Conservation (phyloP, 2,329 filamentous ascomycete genomes). For the Apiospora saccharicola region DNA sequence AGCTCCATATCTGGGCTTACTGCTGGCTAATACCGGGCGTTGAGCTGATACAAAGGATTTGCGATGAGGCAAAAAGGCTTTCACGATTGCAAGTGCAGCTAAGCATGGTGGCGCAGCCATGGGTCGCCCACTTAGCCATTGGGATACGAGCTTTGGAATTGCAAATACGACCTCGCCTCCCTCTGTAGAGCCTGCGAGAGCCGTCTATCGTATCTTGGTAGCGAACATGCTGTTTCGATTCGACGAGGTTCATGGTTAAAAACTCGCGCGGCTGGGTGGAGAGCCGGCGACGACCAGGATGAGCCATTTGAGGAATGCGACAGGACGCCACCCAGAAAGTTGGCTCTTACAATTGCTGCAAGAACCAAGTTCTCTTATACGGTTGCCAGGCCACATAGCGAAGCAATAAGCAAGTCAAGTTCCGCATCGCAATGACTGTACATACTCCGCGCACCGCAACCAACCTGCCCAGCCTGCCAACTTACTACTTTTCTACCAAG, state of each 20-base stretch:
- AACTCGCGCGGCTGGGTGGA: not conserved
- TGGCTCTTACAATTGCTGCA: not conserved
- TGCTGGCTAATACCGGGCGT: not conserved
- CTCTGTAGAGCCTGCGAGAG: not conserved
- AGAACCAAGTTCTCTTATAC: not conserved
- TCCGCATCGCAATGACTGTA: not conserved
- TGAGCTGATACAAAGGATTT: not conserved
- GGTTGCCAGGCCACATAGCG: not conserved
- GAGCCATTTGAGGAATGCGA: not conserved
- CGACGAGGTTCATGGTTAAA: not conserved
- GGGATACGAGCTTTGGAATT: not conserved
- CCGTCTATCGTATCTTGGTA: not conserved
- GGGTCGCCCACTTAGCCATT: not conserved
- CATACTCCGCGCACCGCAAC: not conserved
- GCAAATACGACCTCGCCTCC: not conserved
- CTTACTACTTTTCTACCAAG: not conserved
- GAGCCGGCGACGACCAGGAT: not conserved
- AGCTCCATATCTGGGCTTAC: not conserved
- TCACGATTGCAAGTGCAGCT: not conserved
- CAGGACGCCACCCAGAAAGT: not conserved
- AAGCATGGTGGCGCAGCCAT: not conserved
- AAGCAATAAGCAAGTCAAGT: not conserved
- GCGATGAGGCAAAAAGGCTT: not conserved
- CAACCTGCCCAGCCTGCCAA: not conserved
- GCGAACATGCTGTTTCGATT: not conserved